Percentiles rank a stretch among this genome's conserved stretches.
These are phyloP conservation scores for Carpinus viminea DNA, from an alignment of 306 rosid species.

Conservation along the genomic window DNA sequence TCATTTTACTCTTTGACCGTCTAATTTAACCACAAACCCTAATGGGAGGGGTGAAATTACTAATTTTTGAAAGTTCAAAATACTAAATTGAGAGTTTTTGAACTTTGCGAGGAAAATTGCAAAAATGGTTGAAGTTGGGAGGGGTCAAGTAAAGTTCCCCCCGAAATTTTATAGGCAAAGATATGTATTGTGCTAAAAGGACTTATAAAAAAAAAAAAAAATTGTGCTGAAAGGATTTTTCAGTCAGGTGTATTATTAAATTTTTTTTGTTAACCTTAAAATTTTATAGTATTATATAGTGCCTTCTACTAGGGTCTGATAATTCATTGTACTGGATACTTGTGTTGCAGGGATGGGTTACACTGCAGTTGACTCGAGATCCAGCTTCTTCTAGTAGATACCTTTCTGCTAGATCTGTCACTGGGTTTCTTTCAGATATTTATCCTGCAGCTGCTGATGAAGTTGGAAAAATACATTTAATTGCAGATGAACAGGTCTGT, in stretches of 20 bases:
- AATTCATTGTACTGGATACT: slow-evolving; percentile 22
- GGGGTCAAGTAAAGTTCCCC: no score
- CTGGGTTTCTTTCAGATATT: slow-evolving; percentile 91
- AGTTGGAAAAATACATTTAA: slow-evolving; percentile 84
- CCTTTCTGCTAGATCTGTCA: slow-evolving; percentile 89
- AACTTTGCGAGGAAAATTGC: no score
- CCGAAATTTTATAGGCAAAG: not conserved
- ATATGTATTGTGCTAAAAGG: slow-evolving; percentile 3
- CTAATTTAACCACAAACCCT: no score
- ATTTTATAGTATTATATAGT: not conserved
- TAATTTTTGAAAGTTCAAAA: no score
- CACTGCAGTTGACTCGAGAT: slow-evolving; percentile 81
- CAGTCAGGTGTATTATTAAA: no score
- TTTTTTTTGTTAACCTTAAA: not conserved
- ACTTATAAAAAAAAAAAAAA: not conserved
- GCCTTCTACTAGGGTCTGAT: not conserved
- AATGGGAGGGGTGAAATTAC: no score
- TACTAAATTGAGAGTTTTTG: no score
- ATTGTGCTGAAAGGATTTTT: not conserved
- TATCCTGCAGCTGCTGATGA: slow-evolving; percentile 91
- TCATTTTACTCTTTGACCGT: no score
- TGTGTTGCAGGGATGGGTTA: slow-evolving; percentile 84
- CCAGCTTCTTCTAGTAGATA: slow-evolving; percentile 63
- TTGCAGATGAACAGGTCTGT: slow-evolving; percentile 92
- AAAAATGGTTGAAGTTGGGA: no score